Base-by-base conservation (phyloP, 768 basidiomycete genomes). In the Udeniomyces megalosporus region DNA sequence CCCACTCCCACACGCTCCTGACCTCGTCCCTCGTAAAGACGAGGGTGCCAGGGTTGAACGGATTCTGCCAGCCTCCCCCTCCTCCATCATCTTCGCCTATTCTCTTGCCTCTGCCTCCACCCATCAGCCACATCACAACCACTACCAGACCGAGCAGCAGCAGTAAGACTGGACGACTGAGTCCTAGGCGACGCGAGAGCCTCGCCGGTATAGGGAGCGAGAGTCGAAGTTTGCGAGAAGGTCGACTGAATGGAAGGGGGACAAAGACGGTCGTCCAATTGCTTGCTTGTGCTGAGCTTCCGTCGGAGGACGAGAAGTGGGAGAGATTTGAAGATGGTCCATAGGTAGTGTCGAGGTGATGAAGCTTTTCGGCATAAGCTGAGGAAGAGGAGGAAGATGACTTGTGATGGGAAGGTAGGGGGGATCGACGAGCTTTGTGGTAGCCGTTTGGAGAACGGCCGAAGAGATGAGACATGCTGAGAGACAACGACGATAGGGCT, bases 1-100 rank as follows among this genome's bases (percentile, higher is more conserved):
- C 93, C 91, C 91, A 97, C 64, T 83, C 78, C 92, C 92, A 97
- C 73, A 99, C 87, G 61, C 84, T 79, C 69, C 85, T 86, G 46
- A 95, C 71, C 70, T 96, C 90, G 61, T 85, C 73, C 26, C 66
- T 65, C 1, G 68, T 68, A 20, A 76, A 65, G 24, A 76, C 71
- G 51, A 67, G 57, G 24, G 73, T 73, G 57, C 69, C 67, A 4
- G 72, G 71, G 29, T 62, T 63, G 64, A 75, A 74, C 11, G 73
- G 73, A 24, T 32, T 52, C 34, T 60, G 44, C 62, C 62, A 63
- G 42, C 47, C 48, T 12, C 57, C 42, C 47, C 26, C 51, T 11
- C 32, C 54, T 15, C 44, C 28, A 29, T 47, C 12, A 31, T 28
- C 22, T 46, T 55, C 38, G 17, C 38, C 17, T 17, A 42, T 8